Conservation (phyloP, 306 rosid genomes). For the Ziziphus jujuba region DNA sequence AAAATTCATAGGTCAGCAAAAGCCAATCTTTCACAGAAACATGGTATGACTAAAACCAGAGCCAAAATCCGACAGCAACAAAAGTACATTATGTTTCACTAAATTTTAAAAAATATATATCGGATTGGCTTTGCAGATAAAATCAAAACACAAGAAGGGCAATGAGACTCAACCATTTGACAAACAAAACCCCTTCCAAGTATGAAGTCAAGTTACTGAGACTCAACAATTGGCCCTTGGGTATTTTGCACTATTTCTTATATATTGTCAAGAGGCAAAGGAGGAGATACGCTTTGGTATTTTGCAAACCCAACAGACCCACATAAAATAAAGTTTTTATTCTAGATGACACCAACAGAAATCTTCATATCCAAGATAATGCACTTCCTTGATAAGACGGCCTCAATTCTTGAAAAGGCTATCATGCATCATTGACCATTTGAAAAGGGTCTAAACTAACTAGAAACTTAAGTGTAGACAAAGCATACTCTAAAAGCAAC, state of each 20-base stretch:
- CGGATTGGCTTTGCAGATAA: not conserved
- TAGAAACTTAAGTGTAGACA: no score
- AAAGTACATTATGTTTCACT: not conserved
- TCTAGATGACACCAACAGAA: not conserved
- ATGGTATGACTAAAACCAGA: not conserved
- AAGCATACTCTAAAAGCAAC: no score
- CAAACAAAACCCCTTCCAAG: no score
- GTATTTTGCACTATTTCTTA: not conserved
- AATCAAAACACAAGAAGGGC: not conserved
- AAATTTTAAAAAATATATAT: not conserved
- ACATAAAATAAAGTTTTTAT: no score
- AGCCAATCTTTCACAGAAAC: not conserved
- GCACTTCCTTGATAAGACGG: not conserved
- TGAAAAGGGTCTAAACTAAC: no score
- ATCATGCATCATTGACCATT: not conserved
- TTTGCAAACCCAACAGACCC: not conserved
- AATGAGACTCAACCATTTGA: not conserved
- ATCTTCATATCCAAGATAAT: no score
- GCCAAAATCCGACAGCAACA: not conserved
- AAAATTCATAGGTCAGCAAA: not conserved
- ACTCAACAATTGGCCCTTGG: no score
- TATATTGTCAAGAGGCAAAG: not conserved
- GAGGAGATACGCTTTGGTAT: not conserved
- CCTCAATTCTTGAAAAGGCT: not conserved
- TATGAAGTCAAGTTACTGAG: no score